These are phyloP conservation scores for Pelargonium myrrhifolium DNA, from an alignment of 441 rosid genomes.

Conservation along the genomic window DNA sequence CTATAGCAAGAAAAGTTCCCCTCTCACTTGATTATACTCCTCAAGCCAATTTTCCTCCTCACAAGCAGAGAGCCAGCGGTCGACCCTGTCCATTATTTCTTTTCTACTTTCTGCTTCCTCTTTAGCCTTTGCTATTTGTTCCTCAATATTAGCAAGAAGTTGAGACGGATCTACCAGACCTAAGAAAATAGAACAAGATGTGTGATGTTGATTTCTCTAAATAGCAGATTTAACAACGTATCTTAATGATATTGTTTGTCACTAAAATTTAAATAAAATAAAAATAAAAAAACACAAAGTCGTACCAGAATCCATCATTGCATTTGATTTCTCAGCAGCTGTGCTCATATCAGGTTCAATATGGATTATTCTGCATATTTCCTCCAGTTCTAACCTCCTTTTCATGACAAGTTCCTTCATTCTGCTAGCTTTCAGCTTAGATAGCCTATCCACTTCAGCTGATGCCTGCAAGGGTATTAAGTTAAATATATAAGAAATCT, in stretches of 20 bases:
- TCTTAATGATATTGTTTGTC: neutral
- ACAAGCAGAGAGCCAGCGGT: constrained; percentile 66
- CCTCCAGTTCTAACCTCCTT: constrained; percentile 57
- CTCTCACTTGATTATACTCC: constrained; percentile 54
- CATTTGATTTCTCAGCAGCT: constrained; percentile 60
- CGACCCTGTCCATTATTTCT: constrained; percentile 68
- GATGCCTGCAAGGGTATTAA: constrained; percentile 41
- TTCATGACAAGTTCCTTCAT: constrained; percentile 74
- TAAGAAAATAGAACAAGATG: constrained; percentile 18
- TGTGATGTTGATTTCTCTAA: constrained; percentile 6
- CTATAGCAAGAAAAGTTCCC: constrained; percentile 11
- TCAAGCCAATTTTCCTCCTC: constrained; percentile 78
- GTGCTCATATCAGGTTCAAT: constrained; percentile 60
- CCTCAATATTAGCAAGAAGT: constrained; percentile 57
- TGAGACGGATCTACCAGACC: constrained; percentile 73
- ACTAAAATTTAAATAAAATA: no score
- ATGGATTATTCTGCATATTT: constrained; percentile 47
- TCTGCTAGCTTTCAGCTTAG: constrained; percentile 50
- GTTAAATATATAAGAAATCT: neutral
- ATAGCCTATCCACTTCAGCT: constrained; percentile 56
- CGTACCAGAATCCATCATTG: constrained; percentile 63
- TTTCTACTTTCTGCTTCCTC: constrained; percentile 56
- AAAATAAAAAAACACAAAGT: neutral
- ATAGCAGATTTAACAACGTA: neutral
- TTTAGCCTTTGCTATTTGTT: constrained; percentile 45